Evolutionary conservation across 140 eudicot species (phyloP).

Genomic region (Stevia rebaudiana): DNA sequence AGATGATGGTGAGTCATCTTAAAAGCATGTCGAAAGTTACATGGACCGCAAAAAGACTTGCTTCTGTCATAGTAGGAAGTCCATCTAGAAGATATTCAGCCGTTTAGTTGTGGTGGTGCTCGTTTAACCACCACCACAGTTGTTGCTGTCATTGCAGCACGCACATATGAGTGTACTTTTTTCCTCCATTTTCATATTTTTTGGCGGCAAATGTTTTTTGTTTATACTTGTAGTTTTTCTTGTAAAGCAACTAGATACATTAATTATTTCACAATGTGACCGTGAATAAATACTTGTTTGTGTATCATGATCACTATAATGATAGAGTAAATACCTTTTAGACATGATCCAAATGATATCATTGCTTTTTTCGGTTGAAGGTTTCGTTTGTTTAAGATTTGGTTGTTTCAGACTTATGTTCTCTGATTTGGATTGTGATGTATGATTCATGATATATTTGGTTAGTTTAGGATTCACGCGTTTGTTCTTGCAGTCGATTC

Average conservation of each 20-base stretch:
- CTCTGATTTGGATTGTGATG: no score
- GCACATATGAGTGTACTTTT: slow-evolving; percentile 26
- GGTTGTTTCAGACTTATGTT: no score
- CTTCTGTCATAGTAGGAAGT: slow-evolving; percentile 34
- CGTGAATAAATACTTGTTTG: background rate
- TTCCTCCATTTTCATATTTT: slow-evolving; percentile 20
- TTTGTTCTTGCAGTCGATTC: no score
- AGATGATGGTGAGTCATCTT: slow-evolving; percentile 31
- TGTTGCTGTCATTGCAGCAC: background rate
- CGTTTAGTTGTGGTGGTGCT: slow-evolving; percentile 2
- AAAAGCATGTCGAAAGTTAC: slow-evolving; percentile 49
- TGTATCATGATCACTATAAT: background rate
- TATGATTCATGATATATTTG: no score
- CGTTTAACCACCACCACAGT: background rate
- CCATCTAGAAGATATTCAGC: slow-evolving; percentile 19
- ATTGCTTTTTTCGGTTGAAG: no score
- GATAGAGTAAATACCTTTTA: background rate
- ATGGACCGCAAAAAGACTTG: slow-evolving; percentile 65
- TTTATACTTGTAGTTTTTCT: slow-evolving; percentile 9
- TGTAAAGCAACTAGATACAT: slow-evolving; percentile 22
- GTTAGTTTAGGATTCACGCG: no score
- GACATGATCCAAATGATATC: no score
- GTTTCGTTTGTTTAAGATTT: no score
- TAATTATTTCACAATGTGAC: background rate
- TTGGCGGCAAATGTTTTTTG: slow-evolving; percentile 10